Conservation (phyloP, 495 filamentous ascomycete species). For the Hypoxylon intermedium region DNA sequence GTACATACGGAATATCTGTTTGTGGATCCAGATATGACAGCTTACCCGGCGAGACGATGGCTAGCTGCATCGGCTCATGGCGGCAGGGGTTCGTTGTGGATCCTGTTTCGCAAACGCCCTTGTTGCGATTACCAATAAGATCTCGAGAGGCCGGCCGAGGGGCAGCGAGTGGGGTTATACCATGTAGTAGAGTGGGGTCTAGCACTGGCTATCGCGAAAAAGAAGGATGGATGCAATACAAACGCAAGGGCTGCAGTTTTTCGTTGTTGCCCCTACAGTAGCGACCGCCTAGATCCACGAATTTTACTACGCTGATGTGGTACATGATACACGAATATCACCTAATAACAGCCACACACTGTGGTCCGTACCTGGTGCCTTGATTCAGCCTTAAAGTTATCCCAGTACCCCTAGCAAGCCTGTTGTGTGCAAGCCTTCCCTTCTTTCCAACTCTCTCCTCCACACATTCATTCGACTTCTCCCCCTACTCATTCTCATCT, state of each 20-base stretch:
- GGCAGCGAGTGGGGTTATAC: constrained; percentile 8
- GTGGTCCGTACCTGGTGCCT: background rate
- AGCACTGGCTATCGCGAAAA: constrained; percentile 10
- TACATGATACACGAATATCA: constrained; percentile 7
- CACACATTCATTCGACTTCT: constrained; percentile 5
- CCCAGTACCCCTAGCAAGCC: constrained; percentile 3
- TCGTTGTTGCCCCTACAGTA: constrained; percentile 15
- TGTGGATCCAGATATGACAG: background rate
- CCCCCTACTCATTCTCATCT: constrained; percentile 8
- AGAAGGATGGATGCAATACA: constrained; percentile 27
- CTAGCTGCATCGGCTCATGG: constrained; percentile 23
- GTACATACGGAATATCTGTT: background rate
- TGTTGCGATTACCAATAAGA: constrained; percentile 22
- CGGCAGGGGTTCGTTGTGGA: constrained; percentile 17
- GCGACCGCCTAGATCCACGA: constrained; percentile 13
- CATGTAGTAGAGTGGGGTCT: constrained; percentile 19
- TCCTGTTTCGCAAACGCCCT: constrained; percentile 24
- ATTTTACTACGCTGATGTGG: constrained; percentile 11
- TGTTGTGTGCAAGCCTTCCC: constrained; percentile 1
- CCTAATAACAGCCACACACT: background rate
- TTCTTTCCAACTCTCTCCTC: constrained; percentile 11
- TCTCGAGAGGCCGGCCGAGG: constrained; percentile 7
- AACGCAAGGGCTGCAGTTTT: constrained; percentile 35
- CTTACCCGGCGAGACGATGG: constrained; percentile 8
- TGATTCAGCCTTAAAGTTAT: constrained; percentile 35